Evolutionary conservation across 2,329 filamentous ascomycete species (phyloP).

Genomic region (Fusarium albosuccineum): DNA sequence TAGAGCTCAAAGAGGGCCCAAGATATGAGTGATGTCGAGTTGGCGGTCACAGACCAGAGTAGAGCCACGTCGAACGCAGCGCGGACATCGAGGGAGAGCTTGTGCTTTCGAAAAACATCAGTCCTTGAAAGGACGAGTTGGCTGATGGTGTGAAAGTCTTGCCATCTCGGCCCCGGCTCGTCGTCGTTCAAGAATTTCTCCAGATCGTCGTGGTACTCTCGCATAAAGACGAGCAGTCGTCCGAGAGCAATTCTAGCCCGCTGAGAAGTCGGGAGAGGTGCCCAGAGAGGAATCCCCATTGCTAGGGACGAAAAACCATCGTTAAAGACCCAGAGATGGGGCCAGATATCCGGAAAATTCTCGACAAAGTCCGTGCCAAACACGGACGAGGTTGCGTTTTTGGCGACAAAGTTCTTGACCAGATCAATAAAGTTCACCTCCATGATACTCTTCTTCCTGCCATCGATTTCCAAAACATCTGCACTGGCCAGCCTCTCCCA

Average conservation of each 20-base stretch:
- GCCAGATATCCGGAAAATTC: constrained; percentile 56
- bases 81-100: constrained; percentile 49
- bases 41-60: constrained; percentile 56
- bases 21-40: constrained; percentile 53
- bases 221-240: constrained; percentile 46
- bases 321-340: constrained; percentile 55
- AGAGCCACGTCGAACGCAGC: constrained; percentile 53
- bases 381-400: constrained; percentile 51
- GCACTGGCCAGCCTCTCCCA: constrained; percentile 55
- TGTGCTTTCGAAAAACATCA: constrained; percentile 47
- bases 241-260: constrained; percentile 48
- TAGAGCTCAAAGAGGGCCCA: constrained; percentile 60
- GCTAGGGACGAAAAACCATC: constrained; percentile 50
- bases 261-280: constrained; percentile 51
- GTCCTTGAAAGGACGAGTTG: constrained; percentile 49
- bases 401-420: constrained; percentile 53
- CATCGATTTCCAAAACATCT: constrained; percentile 46
- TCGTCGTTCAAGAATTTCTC: constrained; percentile 51
- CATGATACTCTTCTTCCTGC: constrained; percentile 45
- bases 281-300: constrained; percentile 49
- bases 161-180: constrained; percentile 52
- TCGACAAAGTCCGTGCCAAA: constrained; percentile 58
- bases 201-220: constrained; percentile 53
- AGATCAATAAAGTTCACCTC: constrained; percentile 52
- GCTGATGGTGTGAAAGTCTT: constrained; percentile 54